Conservation (phyloP, 139 green algal genomes). For the Micractinium conductrix region DNA sequence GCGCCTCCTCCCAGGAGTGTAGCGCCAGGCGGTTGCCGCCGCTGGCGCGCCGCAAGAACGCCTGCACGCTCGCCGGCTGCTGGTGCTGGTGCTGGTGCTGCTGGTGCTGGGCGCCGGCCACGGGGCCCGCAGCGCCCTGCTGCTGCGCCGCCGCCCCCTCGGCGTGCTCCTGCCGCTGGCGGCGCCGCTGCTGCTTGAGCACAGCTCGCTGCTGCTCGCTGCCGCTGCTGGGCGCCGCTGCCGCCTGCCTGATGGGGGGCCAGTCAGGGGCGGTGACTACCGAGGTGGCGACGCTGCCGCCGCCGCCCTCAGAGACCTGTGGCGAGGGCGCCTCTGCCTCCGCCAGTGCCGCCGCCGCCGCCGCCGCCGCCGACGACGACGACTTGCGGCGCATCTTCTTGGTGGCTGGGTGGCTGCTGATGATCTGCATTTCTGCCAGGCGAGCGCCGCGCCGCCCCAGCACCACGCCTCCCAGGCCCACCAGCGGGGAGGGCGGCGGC, state of each 20-base stretch:
- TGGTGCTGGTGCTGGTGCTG: not conserved
- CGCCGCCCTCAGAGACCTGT: not conserved
- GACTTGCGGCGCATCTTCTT: not conserved
- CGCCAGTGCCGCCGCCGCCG: not conserved
- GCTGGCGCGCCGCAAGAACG: conserved; percentile 8
- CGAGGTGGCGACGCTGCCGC: not conserved
- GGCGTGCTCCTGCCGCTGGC: not conserved
- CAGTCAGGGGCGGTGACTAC: conserved; percentile 21
- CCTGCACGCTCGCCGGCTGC: not conserved
- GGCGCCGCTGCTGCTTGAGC: not conserved
- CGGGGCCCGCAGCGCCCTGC: not conserved
- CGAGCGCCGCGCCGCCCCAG: not conserved
- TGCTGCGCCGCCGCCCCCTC: not conserved
- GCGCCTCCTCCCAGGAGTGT: conserved; percentile 28
- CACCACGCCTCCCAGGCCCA: not conserved
- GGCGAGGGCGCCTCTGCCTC: not conserved
- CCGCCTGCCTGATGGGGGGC: conserved; percentile 13
- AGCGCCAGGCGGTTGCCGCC: conserved; percentile 7
- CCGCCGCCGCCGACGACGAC: not conserved
- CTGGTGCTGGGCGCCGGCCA: too few relatives aligned
- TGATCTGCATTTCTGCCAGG: not conserved
- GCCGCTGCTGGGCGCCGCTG: not conserved
- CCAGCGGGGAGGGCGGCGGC: not conserved
- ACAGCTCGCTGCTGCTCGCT: not conserved
- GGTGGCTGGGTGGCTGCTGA: not conserved